These are phyloP conservation scores for Arabidopsis arenosa DNA, from an alignment of 345 rosid genomes.

Conservation along the genomic window DNA sequence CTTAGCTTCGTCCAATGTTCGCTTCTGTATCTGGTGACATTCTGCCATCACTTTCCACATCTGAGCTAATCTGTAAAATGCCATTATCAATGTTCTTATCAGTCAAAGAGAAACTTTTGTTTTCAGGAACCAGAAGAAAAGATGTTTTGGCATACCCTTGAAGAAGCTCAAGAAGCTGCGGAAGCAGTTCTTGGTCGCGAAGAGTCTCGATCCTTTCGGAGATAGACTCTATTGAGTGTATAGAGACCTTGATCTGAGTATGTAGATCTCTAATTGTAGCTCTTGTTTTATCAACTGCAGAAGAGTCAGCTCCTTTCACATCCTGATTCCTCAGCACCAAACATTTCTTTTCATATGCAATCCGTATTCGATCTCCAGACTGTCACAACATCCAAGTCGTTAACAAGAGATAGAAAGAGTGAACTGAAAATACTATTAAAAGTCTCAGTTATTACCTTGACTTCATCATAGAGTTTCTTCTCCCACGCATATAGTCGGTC, in stretches of 20 bases:
- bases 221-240: slow-evolving; percentile 86
- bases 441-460: slow-evolving; percentile 59
- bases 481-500: slow-evolving; percentile 88
- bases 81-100: slow-evolving; percentile 2
- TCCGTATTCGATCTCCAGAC: slow-evolving; percentile 79
- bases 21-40: slow-evolving; percentile 81
- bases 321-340: slow-evolving; percentile 74
- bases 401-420: neutral
- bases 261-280: slow-evolving; percentile 70
- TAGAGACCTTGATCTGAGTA: slow-evolving; percentile 79
- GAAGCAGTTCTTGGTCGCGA: slow-evolving; percentile 93
- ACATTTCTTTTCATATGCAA: slow-evolving; percentile 82
- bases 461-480: slow-evolving; percentile 92
- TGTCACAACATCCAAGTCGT: slow-evolving; percentile 37
- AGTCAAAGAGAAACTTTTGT: neutral
- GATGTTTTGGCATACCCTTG: slow-evolving; percentile 67
- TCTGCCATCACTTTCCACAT: slow-evolving; percentile 99
- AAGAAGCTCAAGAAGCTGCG: slow-evolving; percentile 80
- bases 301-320: slow-evolving; percentile 74
- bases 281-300: slow-evolving; percentile 74
- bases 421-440: neutral
- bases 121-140: neutral
- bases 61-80: slow-evolving; percentile 60
- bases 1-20: slow-evolving; percentile 87
- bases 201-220: slow-evolving; percentile 84